Evolutionary conservation across 1,284 basidiomycete genomes (phyloP), one percentile per base, ranked within the genome.

Genomic region (Apiotrichum sp.): DNA sequence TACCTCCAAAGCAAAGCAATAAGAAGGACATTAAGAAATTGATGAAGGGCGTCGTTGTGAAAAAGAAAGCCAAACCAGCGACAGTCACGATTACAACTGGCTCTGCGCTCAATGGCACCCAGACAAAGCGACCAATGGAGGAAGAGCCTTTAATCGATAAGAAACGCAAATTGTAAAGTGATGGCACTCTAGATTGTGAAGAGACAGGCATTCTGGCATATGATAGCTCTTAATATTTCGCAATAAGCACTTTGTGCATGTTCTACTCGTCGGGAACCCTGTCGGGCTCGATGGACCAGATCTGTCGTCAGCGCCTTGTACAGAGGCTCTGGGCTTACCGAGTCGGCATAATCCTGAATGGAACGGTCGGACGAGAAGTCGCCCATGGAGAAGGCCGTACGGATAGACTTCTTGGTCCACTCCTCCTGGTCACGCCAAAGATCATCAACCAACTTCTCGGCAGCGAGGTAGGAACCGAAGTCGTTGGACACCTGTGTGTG

Each of bases 331-430:
- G 7, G 29, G 64, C 66, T 57, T 49, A 69, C 70, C 49, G 75
- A 75, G 67, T 78, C 78, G 9, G 89, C 90, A 65, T 93, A 93
- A 72, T 90, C 88, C 65, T 85, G 83, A 67, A 93, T 92, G 3
- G 89, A 88, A 55, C 92, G 83, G 72, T 95, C 92, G 43, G 88
- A 89, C 73, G 88, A 89, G 79, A 95, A 95, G 72, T 92, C 91
- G 74, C 90, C 91, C 91, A 93, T 95, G 83, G 88, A 71, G 62
- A 69, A 88, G 0, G 86, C 83, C 4, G 89, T 92, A 50, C 82
- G 76, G 73, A 93, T 93, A 34, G 86, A 87, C 79, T 93, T 93
- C 79, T 89, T 89, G 75, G 86, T 83, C 93, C 93, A 96, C 64
- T 86, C 86, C 1, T 84, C 82, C 57, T 81, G 84, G 70, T 93